A percentile compares a stretch with the other conserved stretches of the same genome.
phyloP scores from a whole-genome alignment of 1,284 basidiomycete genomes.

The Phellopilus nigrolimitatus region DNA sequence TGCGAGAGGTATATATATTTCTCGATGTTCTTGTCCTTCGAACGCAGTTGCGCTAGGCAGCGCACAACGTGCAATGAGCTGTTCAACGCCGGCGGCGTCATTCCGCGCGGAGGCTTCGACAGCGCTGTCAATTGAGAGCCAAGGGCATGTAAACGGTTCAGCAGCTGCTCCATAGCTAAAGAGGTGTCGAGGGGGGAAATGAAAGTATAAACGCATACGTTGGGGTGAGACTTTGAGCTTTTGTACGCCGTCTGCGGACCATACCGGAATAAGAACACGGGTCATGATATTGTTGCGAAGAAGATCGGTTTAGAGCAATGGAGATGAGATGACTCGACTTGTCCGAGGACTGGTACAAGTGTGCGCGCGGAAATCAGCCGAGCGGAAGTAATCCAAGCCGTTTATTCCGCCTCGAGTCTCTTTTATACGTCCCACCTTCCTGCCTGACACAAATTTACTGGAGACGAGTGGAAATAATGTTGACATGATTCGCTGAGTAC shows the following conservation, averaged over 20 bases:
- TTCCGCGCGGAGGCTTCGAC: constrained; percentile 48
- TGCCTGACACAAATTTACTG: too few relatives aligned
- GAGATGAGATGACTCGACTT: constrained; percentile 8
- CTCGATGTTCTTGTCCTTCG: constrained; percentile 69
- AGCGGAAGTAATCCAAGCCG: neutral
- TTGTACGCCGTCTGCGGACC: constrained; percentile 55
- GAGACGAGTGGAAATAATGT: neutral
- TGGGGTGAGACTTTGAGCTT: constrained; percentile 58
- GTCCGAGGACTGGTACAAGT: neutral
- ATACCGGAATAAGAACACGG: constrained; percentile 63
- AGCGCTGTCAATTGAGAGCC: constrained; percentile 36
- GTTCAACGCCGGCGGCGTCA: constrained; percentile 60
- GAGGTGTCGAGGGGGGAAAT: constrained; percentile 15
- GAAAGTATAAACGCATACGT: too few relatives aligned
- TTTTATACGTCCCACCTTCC: neutral
- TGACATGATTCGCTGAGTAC: constrained; percentile 3
- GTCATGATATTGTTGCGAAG: constrained; percentile 41
- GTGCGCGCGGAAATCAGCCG: neutral
- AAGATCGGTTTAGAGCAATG: neutral
- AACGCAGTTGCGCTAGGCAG: constrained; percentile 64
- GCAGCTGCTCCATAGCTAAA: constrained; percentile 16
- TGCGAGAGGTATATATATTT: constrained; percentile 80
- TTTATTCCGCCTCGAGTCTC: neutral
- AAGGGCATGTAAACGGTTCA: constrained; percentile 17
- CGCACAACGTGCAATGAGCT: constrained; percentile 52